Evolutionary conservation across 2,329 filamentous ascomycete genomes (phyloP).

Genomic region (Xylogone sp.): DNA sequence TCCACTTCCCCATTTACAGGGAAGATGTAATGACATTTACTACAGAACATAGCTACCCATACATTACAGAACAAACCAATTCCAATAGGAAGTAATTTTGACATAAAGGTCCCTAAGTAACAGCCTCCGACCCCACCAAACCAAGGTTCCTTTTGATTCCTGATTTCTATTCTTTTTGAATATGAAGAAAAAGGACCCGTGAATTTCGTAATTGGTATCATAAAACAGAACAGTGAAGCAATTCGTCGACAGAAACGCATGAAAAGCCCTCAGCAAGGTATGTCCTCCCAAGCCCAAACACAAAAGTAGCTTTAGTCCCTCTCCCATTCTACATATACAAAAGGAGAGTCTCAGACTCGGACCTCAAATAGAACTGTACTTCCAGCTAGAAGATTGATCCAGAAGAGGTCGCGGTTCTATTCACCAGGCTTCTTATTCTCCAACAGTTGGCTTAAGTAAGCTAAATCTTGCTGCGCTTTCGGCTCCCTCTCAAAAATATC

Average conservation of each 20-base stretch:
- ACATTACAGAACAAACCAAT: background rate
- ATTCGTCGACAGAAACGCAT: background rate
- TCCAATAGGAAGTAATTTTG: background rate
- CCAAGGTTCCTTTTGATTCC: background rate
- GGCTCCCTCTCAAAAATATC: constrained; percentile 33
- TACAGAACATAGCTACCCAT: no score
- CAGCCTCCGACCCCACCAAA: background rate
- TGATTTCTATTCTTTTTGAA: background rate
- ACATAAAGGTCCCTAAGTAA: background rate
- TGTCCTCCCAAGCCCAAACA: background rate
- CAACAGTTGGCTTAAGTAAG: constrained; percentile 51
- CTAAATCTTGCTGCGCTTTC: constrained; percentile 33
- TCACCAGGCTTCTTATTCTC: constrained; percentile 28
- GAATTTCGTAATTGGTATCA: background rate
- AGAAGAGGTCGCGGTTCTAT: background rate
- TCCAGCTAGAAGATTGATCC: background rate
- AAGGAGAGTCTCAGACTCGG: no score
- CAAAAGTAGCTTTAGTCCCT: background rate
- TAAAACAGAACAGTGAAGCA: background rate
- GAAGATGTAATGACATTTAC: no score
- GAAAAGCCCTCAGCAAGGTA: no score
- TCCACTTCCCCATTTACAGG: no score
- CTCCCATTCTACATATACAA: background rate
- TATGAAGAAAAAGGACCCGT: background rate
- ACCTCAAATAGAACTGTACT: background rate